Conservation (phyloP, 306 rosid genomes). For the Geum urbanum region DNA sequence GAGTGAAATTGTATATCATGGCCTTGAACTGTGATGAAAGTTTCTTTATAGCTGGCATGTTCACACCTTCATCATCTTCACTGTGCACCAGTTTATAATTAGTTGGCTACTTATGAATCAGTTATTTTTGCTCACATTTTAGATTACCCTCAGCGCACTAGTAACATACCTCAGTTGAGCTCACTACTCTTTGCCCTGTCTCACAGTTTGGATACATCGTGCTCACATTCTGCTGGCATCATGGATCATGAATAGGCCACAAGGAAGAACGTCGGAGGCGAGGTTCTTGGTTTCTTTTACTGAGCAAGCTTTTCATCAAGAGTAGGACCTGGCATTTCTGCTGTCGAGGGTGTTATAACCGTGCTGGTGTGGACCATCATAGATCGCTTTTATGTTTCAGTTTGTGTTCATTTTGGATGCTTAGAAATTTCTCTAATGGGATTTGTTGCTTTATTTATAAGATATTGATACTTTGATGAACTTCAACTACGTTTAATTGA, state of each 20-base stretch:
- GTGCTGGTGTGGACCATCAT: constrained; percentile 6
- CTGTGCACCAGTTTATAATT: too few relatives aligned
- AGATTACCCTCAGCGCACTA: not conserved
- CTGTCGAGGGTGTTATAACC: constrained; percentile 9
- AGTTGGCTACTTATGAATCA: not conserved
- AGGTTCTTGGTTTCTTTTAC: constrained; percentile 62
- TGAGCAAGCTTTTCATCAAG: constrained; percentile 10
- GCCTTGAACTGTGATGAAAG: too few relatives aligned
- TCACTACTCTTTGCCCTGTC: not conserved
- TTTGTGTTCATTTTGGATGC: constrained; percentile 13
- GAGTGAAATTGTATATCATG: too few relatives aligned
- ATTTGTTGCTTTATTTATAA: not conserved
- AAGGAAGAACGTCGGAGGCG: constrained; percentile 57
- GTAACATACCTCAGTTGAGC: not conserved
- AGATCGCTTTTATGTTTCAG: constrained; percentile 20
- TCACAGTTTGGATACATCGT: constrained; percentile 52
- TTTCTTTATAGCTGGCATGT: too few relatives aligned
- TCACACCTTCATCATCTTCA: too few relatives aligned
- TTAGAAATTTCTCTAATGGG: not conserved
- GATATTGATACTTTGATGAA: not conserved
- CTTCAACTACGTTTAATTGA: too few relatives aligned
- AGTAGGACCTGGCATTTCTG: constrained; percentile 3
- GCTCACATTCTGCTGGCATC: constrained; percentile 52
- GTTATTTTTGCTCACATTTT: not conserved
- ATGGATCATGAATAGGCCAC: constrained; percentile 65